These are phyloP conservation scores for Ceratobasidium sp. DNA, from an alignment of 1,284 basidiomycete species.

Conservation along the genomic window DNA sequence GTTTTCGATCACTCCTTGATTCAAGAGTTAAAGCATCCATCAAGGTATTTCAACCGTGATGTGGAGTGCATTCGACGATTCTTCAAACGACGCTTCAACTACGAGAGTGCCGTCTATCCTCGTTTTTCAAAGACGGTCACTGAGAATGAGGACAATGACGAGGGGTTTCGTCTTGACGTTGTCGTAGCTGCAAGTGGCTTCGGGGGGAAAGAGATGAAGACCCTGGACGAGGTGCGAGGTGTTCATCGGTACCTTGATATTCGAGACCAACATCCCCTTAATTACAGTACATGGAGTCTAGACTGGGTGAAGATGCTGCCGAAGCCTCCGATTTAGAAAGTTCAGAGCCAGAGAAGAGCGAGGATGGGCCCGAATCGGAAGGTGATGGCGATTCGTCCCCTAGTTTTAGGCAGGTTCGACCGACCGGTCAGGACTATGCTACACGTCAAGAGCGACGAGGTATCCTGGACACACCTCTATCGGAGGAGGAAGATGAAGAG, in stretches of 20 bases:
- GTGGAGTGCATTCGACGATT: slow-evolving; percentile 95
- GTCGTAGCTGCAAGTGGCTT: slow-evolving; percentile 92
- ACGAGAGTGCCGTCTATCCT: slow-evolving; percentile 88
- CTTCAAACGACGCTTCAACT: slow-evolving; percentile 90
- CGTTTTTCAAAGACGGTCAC: slow-evolving; percentile 65
- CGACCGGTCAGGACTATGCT: slow-evolving; percentile 18
- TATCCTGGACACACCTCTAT: slow-evolving; percentile 4
- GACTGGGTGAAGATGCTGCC: slow-evolving; percentile 19
- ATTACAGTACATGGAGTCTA: slow-evolving; percentile 68
- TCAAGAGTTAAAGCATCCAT: slow-evolving; percentile 39
- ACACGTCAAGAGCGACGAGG: slow-evolving; percentile 16
- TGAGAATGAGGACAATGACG: slow-evolving; percentile 45
- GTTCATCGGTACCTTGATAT: slow-evolving; percentile 39
- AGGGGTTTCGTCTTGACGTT: slow-evolving; percentile 77
- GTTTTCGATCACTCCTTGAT: slow-evolving; percentile 37
- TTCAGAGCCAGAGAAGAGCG: slow-evolving; percentile 29
- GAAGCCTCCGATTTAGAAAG: slow-evolving; percentile 1
- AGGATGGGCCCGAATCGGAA: slow-evolving; percentile 55
- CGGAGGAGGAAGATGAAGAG: background rate
- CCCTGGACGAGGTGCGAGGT: slow-evolving; percentile 76
- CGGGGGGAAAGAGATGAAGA: slow-evolving; percentile 77
- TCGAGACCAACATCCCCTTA: slow-evolving; percentile 38
- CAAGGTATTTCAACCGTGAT: slow-evolving; percentile 97
- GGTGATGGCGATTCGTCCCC: slow-evolving; percentile 50
- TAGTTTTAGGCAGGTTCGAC: slow-evolving; percentile 25